A percentile compares a stretch with the other conserved stretches of the same genome.
Conservation (phyloP, 2,329 filamentous ascomycete genomes). For the Epichloe scottii region DNA sequence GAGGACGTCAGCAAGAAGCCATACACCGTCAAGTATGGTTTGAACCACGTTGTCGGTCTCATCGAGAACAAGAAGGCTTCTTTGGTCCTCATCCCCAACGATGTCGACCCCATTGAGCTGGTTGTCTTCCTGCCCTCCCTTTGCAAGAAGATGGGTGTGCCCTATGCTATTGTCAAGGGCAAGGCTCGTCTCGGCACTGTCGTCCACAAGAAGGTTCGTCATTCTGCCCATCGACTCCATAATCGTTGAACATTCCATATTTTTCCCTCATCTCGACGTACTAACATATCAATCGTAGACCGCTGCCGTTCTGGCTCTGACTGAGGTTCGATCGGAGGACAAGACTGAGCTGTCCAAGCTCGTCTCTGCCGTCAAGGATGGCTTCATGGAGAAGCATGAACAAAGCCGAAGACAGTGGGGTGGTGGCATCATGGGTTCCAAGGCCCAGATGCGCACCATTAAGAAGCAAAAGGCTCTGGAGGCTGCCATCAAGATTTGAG, state of each 20-base stretch:
- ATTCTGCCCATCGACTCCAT: not conserved
- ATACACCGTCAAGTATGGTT: slow-evolving; percentile 97
- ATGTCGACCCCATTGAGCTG: slow-evolving; percentile 98
- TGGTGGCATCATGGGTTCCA: slow-evolving; percentile 97
- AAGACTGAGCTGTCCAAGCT: slow-evolving; percentile 98
- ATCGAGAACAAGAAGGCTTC: slow-evolving; percentile 99
- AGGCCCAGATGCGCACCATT: slow-evolving; percentile 64
- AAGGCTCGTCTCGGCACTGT: slow-evolving; percentile 98
- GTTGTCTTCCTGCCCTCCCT: slow-evolving; percentile 98
- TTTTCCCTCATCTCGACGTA: not conserved
- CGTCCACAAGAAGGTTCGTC: slow-evolving; percentile 91
- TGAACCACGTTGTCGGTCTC: slow-evolving; percentile 96
- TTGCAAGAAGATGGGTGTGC: slow-evolving; percentile 99
- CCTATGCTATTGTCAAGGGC: slow-evolving; percentile 98
- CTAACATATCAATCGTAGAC: slow-evolving; percentile 43
- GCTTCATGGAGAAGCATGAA: slow-evolving; percentile 93
- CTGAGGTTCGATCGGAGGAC: slow-evolving; percentile 95
- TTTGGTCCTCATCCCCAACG: slow-evolving; percentile 96
- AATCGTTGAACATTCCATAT: not conserved
- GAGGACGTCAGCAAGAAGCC: slow-evolving; percentile 99
- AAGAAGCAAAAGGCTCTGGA: slow-evolving; percentile 96
- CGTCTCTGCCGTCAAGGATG: slow-evolving; percentile 91
- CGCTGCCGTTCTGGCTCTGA: slow-evolving; percentile 86
- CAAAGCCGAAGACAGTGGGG: slow-evolving; percentile 89
- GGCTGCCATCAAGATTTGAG: slow-evolving; percentile 93